Base-by-base conservation (phyloP, 495 filamentous ascomycete genomes). In the Penicillium longicatenatum region DNA sequence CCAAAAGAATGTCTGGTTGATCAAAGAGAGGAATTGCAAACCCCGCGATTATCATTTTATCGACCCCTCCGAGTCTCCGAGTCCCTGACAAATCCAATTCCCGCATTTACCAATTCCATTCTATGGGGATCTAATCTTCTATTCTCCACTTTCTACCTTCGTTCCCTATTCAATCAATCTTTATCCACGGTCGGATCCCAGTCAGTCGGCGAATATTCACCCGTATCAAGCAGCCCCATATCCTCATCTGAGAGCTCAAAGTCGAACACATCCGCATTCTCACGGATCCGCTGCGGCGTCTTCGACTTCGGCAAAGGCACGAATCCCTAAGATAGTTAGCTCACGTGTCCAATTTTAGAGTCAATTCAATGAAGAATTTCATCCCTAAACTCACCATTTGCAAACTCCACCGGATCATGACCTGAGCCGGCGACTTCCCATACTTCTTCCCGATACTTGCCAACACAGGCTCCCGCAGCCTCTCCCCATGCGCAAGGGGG, bases 401-500 rank as follows among this genome's bases (percentile, higher is more conserved):
- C 68, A 96, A 70, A 62, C 89, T 89, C 92, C 92, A 96, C 47
- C 90, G 79, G 21, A 96, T 66, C 64, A 97, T 72, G 16, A 96
- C 79, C 79, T 97, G 92, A 2, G 89, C 86, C 55, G 85, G 79
- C 4, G 85, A 85, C 76, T 90, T 92, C 3, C 79, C 76, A 68
- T 93, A 79, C 74, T 92, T 91, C 71, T 85, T 77, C 11, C 83
- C 82, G 55, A 94, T 62, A 31, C 69, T 65, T 45, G 75, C 67
- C 57, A 93, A 64, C 11, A 80, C 60, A 14, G 79, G 77, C 58
- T 94, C 90, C 0, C 82, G 76, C 58, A 86, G 80, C 50, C 86
- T 75, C 57, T 80, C 71, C 4, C 83, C 86, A 64, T 88, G 81
- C 4, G 91, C 86, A 45, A 96, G 73, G 8, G 91, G 92, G 39